Evolutionary conservation across 805 yeast genomes (phyloP).

Genomic region (Lipomyces orientalis): DNA sequence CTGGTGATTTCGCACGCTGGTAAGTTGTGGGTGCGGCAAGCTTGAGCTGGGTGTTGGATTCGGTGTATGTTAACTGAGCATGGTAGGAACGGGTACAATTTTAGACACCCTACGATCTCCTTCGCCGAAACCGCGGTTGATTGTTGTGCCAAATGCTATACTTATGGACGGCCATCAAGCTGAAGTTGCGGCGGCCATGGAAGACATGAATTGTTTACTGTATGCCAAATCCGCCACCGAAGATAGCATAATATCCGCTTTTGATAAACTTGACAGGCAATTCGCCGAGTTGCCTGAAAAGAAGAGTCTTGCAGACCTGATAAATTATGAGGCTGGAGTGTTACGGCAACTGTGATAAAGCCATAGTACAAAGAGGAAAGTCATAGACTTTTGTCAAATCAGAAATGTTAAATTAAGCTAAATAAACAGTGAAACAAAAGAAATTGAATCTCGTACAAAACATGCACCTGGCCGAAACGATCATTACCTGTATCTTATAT

Average conservation of each 20-base stretch:
- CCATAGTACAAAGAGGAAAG: neutral
- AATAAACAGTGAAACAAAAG: slow-evolving; percentile 2
- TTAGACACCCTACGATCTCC: slow-evolving; percentile 69
- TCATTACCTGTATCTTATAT: neutral
- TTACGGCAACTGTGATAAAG: neutral
- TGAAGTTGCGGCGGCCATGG: slow-evolving; percentile 71
- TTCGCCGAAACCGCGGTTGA: slow-evolving; percentile 53
- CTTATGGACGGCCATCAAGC: slow-evolving; percentile 89
- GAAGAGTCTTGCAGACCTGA: slow-evolving; percentile 11
- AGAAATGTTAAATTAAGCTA: slow-evolving; percentile 3
- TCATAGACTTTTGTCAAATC: neutral
- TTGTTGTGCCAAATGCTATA: slow-evolving; percentile 71
- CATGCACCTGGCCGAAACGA: neutral
- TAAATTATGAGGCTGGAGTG: slow-evolving; percentile 13
- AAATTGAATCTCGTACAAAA: neutral
- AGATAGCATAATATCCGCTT: neutral
- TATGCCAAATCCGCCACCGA: slow-evolving; percentile 8
- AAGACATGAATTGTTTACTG: slow-evolving; percentile 26
- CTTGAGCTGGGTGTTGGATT: neutral
- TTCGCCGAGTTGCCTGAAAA: slow-evolving; percentile 3
- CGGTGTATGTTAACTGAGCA: neutral
- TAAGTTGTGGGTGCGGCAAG: neutral
- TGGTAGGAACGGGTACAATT: slow-evolving; percentile 79
- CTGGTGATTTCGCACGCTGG: slow-evolving; percentile 87
- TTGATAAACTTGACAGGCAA: neutral